phyloP scores from a whole-genome alignment of 768 basidiomycete genomes.

The Coprinopsis cinerea region DNA sequence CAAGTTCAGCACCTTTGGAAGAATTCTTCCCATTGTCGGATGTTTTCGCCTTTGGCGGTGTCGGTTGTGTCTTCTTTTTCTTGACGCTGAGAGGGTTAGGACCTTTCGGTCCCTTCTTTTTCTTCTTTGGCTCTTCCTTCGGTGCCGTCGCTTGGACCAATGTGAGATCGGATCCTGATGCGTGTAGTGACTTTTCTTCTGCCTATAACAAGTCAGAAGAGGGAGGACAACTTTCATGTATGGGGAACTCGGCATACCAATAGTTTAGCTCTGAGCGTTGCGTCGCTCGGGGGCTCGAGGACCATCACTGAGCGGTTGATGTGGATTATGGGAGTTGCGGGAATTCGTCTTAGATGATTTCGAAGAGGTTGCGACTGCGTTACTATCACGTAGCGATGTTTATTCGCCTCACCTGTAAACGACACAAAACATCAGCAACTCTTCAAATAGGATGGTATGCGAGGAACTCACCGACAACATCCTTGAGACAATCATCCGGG shows the following conservation, averaged over 20 bases:
- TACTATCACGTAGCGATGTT: constrained; percentile 88
- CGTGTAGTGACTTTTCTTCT: constrained; percentile 56
- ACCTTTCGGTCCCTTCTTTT: constrained; percentile 71
- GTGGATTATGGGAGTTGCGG: constrained; percentile 87
- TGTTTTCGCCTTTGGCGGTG: constrained; percentile 38
- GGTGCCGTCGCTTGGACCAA: constrained; percentile 31
- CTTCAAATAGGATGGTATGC: not conserved
- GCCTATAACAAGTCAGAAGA: constrained; percentile 34
- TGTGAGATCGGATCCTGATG: constrained; percentile 42
- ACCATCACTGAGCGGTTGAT: constrained; percentile 91
- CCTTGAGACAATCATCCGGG: constrained; percentile 75
- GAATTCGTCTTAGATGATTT: constrained; percentile 58
- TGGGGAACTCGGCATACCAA: constrained; percentile 28
- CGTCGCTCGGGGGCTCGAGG: constrained; percentile 82
- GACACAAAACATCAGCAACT: not conserved
- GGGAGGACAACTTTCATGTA: not conserved
- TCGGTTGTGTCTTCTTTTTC: constrained; percentile 60
- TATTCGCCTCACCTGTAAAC: constrained; percentile 67
- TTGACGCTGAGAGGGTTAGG: constrained; percentile 92
- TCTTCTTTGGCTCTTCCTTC: constrained; percentile 38
- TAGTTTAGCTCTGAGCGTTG: constrained; percentile 66
- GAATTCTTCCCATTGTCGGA: constrained; percentile 22
- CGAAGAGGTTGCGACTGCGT: constrained; percentile 77
- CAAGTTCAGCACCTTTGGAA: constrained; percentile 16
- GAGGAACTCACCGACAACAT: constrained; percentile 65